phyloP scores from a whole-genome alignment of 768 basidiomycete species.

The Mycena amicta region DNA sequence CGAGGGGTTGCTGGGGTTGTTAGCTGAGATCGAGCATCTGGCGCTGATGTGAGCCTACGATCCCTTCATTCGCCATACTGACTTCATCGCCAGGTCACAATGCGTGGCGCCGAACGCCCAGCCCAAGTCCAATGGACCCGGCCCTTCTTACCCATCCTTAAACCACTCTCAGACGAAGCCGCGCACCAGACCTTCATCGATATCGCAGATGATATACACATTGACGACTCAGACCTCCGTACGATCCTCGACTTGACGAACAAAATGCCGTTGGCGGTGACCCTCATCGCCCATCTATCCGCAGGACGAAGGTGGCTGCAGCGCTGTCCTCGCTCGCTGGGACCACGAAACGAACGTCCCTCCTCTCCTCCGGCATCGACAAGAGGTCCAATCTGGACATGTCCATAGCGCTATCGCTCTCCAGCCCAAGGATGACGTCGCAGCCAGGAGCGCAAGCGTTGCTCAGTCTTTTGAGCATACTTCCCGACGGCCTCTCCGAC shows the following conservation, averaged over 20 bases:
- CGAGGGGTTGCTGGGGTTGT: neutral
- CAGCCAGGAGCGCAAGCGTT: neutral
- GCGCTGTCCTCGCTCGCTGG: neutral
- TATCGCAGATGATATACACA: neutral
- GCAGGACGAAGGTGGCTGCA: neutral
- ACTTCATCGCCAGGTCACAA: neutral
- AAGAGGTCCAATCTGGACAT: neutral
- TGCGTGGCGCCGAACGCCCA: neutral
- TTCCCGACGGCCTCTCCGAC: neutral
- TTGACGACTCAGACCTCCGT: neutral
- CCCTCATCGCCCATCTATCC: neutral
- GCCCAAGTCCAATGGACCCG: neutral
- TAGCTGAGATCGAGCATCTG: neutral
- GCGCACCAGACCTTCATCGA: neutral
- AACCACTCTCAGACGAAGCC: neutral
- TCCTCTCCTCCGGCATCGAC: neutral
- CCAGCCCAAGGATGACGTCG: neutral
- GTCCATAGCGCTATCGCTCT: neutral
- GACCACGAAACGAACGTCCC: neutral
- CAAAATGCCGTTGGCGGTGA: neutral
- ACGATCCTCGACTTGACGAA: neutral
- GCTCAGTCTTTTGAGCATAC: neutral
- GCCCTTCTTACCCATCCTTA: neutral
- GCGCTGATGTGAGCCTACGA: neutral
- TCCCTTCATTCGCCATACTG: neutral